Evolutionary conservation across 2,329 filamentous ascomycete genomes (phyloP).

Genomic region (Apiospora aurea): DNA sequence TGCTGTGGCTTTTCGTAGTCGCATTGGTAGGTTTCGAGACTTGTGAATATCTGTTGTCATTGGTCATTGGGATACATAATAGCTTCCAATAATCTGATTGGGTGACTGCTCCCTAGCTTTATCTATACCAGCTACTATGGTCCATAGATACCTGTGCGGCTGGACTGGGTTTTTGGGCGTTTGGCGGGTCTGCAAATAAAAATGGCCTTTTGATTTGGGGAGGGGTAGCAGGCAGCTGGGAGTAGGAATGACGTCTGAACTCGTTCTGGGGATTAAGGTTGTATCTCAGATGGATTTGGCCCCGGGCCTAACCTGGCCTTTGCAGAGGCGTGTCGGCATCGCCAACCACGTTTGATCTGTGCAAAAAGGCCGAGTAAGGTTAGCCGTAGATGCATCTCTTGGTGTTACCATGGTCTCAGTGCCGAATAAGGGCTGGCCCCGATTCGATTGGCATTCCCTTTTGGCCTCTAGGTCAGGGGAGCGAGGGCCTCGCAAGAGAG

Average conservation of each 20-base stretch:
- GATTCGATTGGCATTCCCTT: constrained; percentile 12
- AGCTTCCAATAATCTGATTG: neutral
- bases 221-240: neutral
- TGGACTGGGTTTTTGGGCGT: constrained; percentile 8
- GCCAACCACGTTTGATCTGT: neutral
- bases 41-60: constrained; percentile 8
- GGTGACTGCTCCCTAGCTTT: constrained; percentile 13
- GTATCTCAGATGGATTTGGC: constrained; percentile 8
- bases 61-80: constrained; percentile 14
- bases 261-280: neutral
- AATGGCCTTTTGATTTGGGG: neutral
- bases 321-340: neutral
- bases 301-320: neutral
- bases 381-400: neutral
- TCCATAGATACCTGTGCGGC: neutral
- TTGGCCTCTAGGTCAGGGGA: neutral
- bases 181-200: constrained; percentile 7
- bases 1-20: neutral
- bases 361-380: neutral
- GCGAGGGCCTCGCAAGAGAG: neutral
- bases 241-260: constrained; percentile 11
- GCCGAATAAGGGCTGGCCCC: neutral
- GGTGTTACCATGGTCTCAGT: neutral
- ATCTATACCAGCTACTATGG: neutral
- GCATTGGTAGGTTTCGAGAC: neutral